A percentile compares a stretch with the other conserved stretches of the same genome.
These are phyloP conservation scores for Oenanthe javanica DNA, from an alignment of 140 eudicot species.

Conservation along the genomic window DNA sequence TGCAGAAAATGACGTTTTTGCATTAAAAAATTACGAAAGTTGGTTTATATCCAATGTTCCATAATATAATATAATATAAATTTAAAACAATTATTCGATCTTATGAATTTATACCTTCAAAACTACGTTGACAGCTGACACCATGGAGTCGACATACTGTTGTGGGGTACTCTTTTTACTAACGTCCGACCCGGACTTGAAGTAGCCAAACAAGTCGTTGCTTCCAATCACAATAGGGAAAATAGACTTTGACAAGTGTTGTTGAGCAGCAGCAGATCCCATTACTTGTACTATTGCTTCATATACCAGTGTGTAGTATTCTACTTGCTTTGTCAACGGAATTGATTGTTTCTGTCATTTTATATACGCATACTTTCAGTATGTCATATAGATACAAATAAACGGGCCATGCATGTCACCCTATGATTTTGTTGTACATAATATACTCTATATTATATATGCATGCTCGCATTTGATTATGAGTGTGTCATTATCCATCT, in stretches of 20 bases:
- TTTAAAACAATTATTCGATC: neutral
- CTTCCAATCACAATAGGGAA: constrained; percentile 73
- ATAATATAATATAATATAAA: neutral
- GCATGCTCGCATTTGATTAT: too few relatives aligned
- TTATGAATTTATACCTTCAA: constrained; percentile 39
- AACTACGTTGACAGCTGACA: constrained; percentile 35
- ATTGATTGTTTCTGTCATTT: constrained; percentile 42
- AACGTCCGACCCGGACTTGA: constrained; percentile 36
- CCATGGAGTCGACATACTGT: constrained; percentile 56
- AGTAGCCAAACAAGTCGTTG: constrained; percentile 71
- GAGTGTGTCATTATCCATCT: too few relatives aligned
- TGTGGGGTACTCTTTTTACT: constrained; percentile 46
- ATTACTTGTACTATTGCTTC: constrained; percentile 29
- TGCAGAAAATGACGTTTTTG: too few relatives aligned
- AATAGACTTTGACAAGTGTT: constrained; percentile 55
- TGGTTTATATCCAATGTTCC: too few relatives aligned
- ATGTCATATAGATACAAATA: neutral
- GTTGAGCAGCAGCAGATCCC: constrained; percentile 33
- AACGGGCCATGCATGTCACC: neutral
- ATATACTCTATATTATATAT: too few relatives aligned
- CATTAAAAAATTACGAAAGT: too few relatives aligned
- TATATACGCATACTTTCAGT: neutral
- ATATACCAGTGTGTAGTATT: constrained; percentile 37
- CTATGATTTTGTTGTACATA: too few relatives aligned
- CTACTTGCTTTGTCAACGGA: constrained; percentile 46